These are phyloP conservation scores for Ilex aquifolium DNA, from an alignment of 257 asterid species.

Conservation along the genomic window DNA sequence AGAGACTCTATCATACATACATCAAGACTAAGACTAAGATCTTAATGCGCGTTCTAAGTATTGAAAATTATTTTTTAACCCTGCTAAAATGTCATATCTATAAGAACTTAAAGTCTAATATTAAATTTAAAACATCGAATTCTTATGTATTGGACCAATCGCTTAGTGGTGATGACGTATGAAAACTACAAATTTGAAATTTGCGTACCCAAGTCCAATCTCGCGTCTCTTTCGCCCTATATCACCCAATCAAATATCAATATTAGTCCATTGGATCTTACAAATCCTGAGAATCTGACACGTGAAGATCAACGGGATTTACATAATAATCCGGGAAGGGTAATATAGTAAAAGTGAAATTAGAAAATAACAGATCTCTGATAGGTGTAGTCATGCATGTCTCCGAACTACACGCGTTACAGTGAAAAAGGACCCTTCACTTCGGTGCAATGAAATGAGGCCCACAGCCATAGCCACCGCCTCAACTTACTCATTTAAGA, in stretches of 20 bases:
- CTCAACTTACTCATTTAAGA: not conserved
- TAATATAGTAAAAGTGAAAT: slow-evolving; percentile 2
- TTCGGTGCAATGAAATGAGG: slow-evolving; percentile 24
- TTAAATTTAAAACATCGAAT: too few relatives aligned
- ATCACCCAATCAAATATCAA: slow-evolving; percentile 10
- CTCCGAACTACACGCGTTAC: slow-evolving; percentile 28
- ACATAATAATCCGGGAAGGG: not conserved
- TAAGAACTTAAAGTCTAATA: too few relatives aligned
- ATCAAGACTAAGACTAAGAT: too few relatives aligned
- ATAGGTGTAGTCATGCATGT: slow-evolving; percentile 41
- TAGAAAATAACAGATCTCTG: slow-evolving; percentile 12
- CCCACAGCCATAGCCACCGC: slow-evolving; percentile 19
- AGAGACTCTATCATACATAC: too few relatives aligned
- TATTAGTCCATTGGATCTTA: not conserved
- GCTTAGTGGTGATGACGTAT: too few relatives aligned
- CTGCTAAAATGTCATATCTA: too few relatives aligned
- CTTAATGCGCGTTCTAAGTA: too few relatives aligned
- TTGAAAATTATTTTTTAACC: too few relatives aligned
- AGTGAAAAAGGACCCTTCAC: slow-evolving; percentile 12
- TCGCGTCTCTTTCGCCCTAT: too few relatives aligned
- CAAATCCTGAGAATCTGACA: not conserved
- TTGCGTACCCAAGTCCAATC: too few relatives aligned
- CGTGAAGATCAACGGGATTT: not conserved
- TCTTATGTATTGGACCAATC: too few relatives aligned
- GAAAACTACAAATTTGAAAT: too few relatives aligned